Evolutionary conservation across 331 rosid species (phyloP), one percentile per base, ranked within the genome.

Genomic region (Ulmus americana): DNA sequence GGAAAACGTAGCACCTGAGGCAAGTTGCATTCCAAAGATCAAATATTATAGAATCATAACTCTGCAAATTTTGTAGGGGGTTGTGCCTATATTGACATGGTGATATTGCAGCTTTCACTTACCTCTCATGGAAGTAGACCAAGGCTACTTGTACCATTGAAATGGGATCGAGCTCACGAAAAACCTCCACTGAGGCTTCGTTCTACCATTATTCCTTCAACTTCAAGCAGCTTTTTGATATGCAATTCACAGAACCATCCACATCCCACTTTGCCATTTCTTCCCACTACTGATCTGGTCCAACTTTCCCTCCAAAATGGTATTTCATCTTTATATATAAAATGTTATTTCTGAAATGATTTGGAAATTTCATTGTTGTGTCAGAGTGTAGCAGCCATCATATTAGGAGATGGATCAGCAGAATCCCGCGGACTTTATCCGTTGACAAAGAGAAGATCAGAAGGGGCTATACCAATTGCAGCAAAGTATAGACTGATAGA

Each of bases 401-500:
- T 80, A 22, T 69, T 71, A 14, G 84, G 81, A 35, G 81, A 72
- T 52, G 84, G 73, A 41, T 53, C 72, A 8, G 75, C 67, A 46
- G 12, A 55, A 55, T 45, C 83, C 10, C 66, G 4, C 35, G 35
- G 59, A 55, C 81, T 80, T 38, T 69, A 75, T 57, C 81, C 81
- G 4, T 61, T 80, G 65, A 80, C 84, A 15, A 75, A 72, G 81
- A 67, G 73, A 59, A 71, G 81, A 71, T 64, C 81, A 7, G 73
- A 75, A 69, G 81, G 73, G 16, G 84, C 84, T 7, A 51, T 79
- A 22, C 84, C 84, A 8, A 68, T 75, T 6, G 81, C 78, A 22
- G 81, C 81, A n/a, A 69, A 76, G 16, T 75, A 75, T 47, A 71
- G 78, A 28, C 84, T 80, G 2, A 71, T 80, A 38, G 84, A 80